These are phyloP conservation scores for Hordeum marinum DNA, from an alignment of 176 grass and related monocot species.

Conservation along the genomic window DNA sequence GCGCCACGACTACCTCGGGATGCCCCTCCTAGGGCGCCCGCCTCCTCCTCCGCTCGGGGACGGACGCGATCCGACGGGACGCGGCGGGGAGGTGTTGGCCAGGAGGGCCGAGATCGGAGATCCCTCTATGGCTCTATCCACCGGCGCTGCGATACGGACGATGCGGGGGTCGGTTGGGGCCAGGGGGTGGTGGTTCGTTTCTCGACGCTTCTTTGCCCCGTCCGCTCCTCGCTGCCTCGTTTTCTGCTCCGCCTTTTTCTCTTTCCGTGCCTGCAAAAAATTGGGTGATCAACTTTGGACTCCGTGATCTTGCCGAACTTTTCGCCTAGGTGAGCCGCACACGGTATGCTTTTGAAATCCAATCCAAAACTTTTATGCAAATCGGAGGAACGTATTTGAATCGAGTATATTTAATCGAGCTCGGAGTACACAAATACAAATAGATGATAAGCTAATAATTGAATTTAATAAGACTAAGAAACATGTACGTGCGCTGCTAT, in stretches of 20 bases:
- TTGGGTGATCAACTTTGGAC: slow-evolving; percentile 30
- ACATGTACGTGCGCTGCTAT: no score
- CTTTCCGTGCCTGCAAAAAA: slow-evolving; percentile 1
- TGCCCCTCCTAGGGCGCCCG: neutral
- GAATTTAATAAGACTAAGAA: neutral
- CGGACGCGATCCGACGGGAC: neutral
- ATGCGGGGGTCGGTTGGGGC: neutral
- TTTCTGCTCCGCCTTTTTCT: neutral
- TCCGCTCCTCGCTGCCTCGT: neutral
- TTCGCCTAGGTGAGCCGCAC: neutral
- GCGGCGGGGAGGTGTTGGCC: neutral
- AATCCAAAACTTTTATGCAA: no score
- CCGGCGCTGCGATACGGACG: neutral
- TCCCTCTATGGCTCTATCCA: slow-evolving; percentile 28
- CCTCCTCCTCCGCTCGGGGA: neutral
- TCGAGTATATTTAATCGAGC: neutral
- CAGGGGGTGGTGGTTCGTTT: slow-evolving; percentile 12
- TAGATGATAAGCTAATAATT: no score
- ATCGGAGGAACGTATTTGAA: neutral
- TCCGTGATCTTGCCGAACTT: neutral
- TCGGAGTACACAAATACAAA: no score
- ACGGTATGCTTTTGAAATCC: neutral
- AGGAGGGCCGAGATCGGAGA: slow-evolving; percentile 21
- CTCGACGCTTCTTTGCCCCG: slow-evolving; percentile 30
- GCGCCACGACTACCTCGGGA: slow-evolving; percentile 21